Evolutionary conservation across 495 filamentous ascomycete genomes (phyloP), one percentile per base, ranked within the genome.

Genomic region (Xylaria nigripes): DNA sequence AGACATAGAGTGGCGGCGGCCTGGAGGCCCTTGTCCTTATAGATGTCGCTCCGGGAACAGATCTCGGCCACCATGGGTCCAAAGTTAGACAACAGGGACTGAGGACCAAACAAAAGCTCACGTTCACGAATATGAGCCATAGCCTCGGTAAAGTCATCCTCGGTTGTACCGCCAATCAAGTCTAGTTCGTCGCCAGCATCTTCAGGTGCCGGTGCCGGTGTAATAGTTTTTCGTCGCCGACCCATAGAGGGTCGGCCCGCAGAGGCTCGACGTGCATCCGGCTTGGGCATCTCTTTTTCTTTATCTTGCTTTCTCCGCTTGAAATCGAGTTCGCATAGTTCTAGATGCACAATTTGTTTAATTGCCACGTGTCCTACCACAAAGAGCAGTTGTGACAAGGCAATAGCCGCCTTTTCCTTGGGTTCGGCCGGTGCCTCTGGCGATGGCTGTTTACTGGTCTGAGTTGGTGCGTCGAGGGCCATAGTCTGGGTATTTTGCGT

Each of bases 311-410:
- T 99, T 51, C 90, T 79, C 23, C 91, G 82, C 71, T 99, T 99
- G 71, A 99, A 99, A 68, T 99, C 93, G 34, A 91, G 80, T 64
- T 99, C 93, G 69, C 89, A 91, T 2, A 97, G 78, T 59, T 99
- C 93, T n/a, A 99, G 77, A 68, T 99, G 94, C n/a, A 99, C 93
- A 55, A 97, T 99, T 62, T 99, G 93, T 68, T 98, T 98, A 71
- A 98, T 89, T 25, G 92, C 91, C 54, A 96, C 88, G 63, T 98
- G 92, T 5, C 92, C 93, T 48, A 98, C 92, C 48, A 96, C 84
- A 69, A 96, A 99, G 5, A 99, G 77, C 2, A 99, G 78, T 58
- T 96, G 94, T 0, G 92, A 93, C 0, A 99, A 76, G 1, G 81
- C 85, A 27, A 87, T 78, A 4, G 87, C 83, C 10, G 79, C 78